Evolutionary conservation across 257 asterid species (phyloP).

Genomic region (Solanum verrucosum): DNA sequence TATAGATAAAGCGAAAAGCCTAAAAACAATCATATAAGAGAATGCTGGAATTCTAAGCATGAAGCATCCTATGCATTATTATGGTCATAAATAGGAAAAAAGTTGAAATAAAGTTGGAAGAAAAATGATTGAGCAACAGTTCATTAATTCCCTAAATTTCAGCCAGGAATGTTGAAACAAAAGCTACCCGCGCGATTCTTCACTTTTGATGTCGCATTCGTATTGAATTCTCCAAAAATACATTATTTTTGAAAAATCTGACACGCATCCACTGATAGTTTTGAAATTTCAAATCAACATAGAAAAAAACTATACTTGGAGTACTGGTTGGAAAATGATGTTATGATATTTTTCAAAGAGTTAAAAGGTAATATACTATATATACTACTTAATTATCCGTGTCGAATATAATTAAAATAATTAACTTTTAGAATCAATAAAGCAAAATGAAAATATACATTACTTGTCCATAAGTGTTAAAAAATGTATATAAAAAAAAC

Average conservation of each 20-base stretch:
- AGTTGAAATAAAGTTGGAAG: background rate
- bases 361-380: too few relatives aligned
- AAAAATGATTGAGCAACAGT: background rate
- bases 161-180: background rate
- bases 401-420: background rate
- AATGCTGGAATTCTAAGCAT: constrained; percentile 40
- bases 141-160: background rate
- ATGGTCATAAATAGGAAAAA: background rate
- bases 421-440: background rate
- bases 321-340: background rate
- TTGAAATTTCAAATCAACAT: background rate
- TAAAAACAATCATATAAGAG: constrained; percentile 16
- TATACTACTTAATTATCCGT: background rate
- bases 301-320: background rate
- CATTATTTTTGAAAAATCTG: too few relatives aligned
- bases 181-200: too few relatives aligned
- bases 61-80: constrained; percentile 52
- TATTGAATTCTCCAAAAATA: too few relatives aligned
- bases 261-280: background rate
- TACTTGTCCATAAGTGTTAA: background rate
- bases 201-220: background rate
- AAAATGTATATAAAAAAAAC: background rate
- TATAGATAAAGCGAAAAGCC: constrained; percentile 3
- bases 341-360: background rate
- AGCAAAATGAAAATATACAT: background rate